Base-by-base conservation (phyloP, 192 early-diverging fungal species). In the Phlyctochytrium bullatum region DNA sequence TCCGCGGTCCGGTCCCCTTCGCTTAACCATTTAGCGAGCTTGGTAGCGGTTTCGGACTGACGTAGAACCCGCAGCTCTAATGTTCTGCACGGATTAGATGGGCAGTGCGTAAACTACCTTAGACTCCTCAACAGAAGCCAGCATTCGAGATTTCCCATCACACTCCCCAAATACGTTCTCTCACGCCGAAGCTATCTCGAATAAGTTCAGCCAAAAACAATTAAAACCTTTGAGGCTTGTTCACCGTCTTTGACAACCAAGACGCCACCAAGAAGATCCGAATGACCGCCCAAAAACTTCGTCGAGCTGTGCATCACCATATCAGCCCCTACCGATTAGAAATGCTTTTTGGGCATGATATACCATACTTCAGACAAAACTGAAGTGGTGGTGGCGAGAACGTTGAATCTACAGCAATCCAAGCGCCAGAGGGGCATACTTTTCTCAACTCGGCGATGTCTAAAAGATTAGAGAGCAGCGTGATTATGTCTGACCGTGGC, bases 231-330 rank as follows among this genome's bases (percentile, higher is more conserved):
- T 27, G 64, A 67, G n/a, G 76, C 80, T 0, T 63, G 30, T 20
- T 75, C 61, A 27, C 62, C 32, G 20, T 81, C 69, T 31, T 71
- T 80, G 10, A 79, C 78, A 1, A 87, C 72, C 30, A 91, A 67
- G 1, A 88, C 76, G 20, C 90, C 90, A 12, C 83, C 88, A 36
- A 92, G 71, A 3, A 86, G 68, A 75, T 90, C 89, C 35, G 77
- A 80, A 59, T 92, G 90, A 10, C 90, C 90, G 57, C 83, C 84
- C 28, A 91, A 68, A 66, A 82, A 92, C 78, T 92, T 92, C 36
- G 90, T 89, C 17, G 83, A 69, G 24, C 81, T 83, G 69, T 92
- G 89, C 77, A 91, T 76, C 23, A 88, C 85, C 31, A 89, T 66
- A 59, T 90, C 85, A 32, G 82, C 89, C 20, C 89, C 89, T 68